Percentiles rank a stretch among this genome's conserved stretches.
Evolutionary conservation across 2,329 filamentous ascomycete genomes (phyloP).

Genomic region (Cordyceps pruinosa): DNA sequence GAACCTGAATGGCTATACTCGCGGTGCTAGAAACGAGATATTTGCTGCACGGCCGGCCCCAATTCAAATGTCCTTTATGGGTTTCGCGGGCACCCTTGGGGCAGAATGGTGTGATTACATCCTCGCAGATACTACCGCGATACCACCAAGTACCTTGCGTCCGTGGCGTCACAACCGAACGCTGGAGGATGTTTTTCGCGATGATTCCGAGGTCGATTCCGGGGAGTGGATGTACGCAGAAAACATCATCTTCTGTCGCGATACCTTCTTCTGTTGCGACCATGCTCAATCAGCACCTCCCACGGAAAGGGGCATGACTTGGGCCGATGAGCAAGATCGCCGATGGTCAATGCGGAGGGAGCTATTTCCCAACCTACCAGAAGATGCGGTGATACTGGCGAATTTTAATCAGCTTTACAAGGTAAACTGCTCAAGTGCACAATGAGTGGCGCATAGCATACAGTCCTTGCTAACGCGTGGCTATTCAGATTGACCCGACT

Average conservation of each 20-base stretch:
- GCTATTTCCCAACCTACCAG: conserved; percentile 73
- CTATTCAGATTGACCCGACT: conserved; percentile 76
- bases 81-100: conserved; percentile 89
- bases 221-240: conserved; percentile 93
- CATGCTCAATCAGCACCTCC: conserved; percentile 84
- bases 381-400: conserved; percentile 84
- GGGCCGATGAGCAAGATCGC: conserved; percentile 74
- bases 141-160: conserved; percentile 74
- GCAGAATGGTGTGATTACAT: conserved; percentile 99
- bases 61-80: conserved; percentile 99
- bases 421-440: conserved; percentile 41
- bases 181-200: conserved; percentile 60
- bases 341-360: conserved; percentile 92
- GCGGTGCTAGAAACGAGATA: conserved; percentile 93
- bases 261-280: conserved; percentile 98
- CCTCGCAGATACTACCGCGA: conserved; percentile 79
- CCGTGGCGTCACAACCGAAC: conserved; percentile 70
- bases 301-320: conserved; percentile 59
- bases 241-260: conserved; percentile 88
- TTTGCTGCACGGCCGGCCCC: conserved; percentile 92
- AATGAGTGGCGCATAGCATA: background rate
- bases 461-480: conserved; percentile 14
- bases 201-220: conserved; percentile 60
- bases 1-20: conserved; percentile 96
- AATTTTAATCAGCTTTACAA: conserved; percentile 99